A percentile compares a stretch with the other conserved stretches of the same genome.
Conservation (phyloP, 768 basidiomycete genomes). For the Mycena galopus region DNA sequence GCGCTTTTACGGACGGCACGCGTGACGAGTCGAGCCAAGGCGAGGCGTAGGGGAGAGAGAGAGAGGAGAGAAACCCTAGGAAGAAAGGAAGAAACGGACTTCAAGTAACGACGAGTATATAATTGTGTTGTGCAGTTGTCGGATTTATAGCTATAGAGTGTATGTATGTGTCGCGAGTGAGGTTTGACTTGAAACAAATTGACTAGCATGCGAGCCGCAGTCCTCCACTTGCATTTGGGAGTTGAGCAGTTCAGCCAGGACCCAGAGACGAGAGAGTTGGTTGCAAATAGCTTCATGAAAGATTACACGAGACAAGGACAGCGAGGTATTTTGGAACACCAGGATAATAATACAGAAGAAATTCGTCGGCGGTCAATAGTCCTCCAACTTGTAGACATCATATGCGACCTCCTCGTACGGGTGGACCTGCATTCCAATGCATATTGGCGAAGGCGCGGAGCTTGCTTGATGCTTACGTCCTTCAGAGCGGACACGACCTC, state of each 20-base stretch:
- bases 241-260: too few relatives aligned
- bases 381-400: conserved; percentile 65
- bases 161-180: conserved; percentile 20
- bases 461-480: conserved; percentile 41
- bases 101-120: neutral
- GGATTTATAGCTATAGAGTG: conserved; percentile 28
- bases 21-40: too few relatives aligned
- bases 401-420: conserved; percentile 72
- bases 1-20: too few relatives aligned
- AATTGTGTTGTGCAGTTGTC: neutral
- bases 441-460: neutral
- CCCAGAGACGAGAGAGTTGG: too few relatives aligned
- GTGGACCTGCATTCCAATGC: conserved; percentile 54
- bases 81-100: neutral
- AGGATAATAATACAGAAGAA: too few relatives aligned
- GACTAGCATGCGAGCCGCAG: too few relatives aligned
- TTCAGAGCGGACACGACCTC: conserved; percentile 60
- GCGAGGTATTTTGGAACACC: too few relatives aligned
- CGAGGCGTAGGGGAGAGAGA: too few relatives aligned
- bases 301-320: too few relatives aligned
- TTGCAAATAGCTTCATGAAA: too few relatives aligned
- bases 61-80: neutral
- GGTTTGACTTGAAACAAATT: too few relatives aligned
- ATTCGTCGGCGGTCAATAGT: conserved; percentile 46
- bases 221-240: too few relatives aligned